These are phyloP conservation scores for Leishmania mexicana DNA, from an alignment of 208 protist genomes.

Conservation along the genomic window DNA sequence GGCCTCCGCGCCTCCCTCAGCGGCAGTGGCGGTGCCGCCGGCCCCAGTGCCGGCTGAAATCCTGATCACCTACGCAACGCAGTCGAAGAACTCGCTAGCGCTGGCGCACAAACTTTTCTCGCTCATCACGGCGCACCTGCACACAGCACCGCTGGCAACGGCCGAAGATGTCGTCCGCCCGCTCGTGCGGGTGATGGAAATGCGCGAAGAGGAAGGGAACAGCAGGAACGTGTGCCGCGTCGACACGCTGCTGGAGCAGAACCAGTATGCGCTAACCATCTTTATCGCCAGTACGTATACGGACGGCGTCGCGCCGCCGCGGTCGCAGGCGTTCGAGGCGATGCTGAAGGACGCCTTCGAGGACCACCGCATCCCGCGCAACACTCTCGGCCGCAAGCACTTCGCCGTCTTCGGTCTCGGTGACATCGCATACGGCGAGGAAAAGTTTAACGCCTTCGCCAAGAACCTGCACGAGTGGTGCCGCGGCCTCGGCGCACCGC, in stretches of 20 bases:
- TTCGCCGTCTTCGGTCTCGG: constrained; percentile 92
- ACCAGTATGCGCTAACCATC: constrained; percentile 50
- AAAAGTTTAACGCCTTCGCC: constrained; percentile 80
- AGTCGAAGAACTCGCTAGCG: constrained; percentile 58
- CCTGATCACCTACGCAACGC: constrained; percentile 71
- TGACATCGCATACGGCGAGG: constrained; percentile 78
- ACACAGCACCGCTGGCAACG: constrained; percentile 2
- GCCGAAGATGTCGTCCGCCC: constrained; percentile 3
- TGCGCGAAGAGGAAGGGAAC: constrained; percentile 27
- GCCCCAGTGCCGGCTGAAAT: constrained; percentile 30
- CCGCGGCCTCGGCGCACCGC: constrained; percentile 62
- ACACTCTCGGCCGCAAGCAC: constrained; percentile 52
- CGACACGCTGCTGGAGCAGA: constrained; percentile 56
- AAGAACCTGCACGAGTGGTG: constrained; percentile 79
- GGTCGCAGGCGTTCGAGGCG: constrained; percentile 60
- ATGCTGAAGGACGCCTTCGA: constrained; percentile 79
- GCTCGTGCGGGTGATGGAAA: constrained; percentile 27
- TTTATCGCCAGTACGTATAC: constrained; percentile 87
- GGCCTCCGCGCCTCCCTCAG: not conserved
- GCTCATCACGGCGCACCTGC: constrained; percentile 26
- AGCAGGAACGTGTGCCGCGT: constrained; percentile 29
- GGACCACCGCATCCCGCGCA: constrained; percentile 81
- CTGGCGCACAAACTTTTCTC: constrained; percentile 73
- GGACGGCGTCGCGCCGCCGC: constrained; percentile 68
- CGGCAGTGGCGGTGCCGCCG: not conserved